Percentiles rank a stretch among this genome's conserved stretches.
Evolutionary conservation across 176 grass and related monocot genomes (phyloP).

Genomic region (Oryza brachyantha): DNA sequence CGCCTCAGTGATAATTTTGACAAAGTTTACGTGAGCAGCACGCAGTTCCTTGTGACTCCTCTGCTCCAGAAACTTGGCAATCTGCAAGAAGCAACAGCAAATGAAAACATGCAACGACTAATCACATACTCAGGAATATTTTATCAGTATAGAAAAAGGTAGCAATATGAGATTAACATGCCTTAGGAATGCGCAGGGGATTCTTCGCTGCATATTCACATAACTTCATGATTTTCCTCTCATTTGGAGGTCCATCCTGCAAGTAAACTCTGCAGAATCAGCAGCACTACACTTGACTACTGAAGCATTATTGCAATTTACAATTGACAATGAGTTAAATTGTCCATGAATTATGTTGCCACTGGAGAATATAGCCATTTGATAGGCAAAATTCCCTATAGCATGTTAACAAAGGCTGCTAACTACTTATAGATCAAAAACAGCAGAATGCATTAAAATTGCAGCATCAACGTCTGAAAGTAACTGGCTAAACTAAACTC

Average conservation of each 20-base stretch:
- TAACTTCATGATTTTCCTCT: conserved; percentile 94
- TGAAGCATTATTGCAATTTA: not conserved
- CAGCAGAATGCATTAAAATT: not conserved
- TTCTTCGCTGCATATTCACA: conserved; percentile 99
- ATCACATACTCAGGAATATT: conserved; percentile 1
- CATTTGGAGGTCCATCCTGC: conserved; percentile 77
- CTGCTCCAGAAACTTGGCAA: conserved; percentile 92
- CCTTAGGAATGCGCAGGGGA: conserved; percentile 90
- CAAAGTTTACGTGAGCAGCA: conserved; percentile 64
- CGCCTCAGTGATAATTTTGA: conserved; percentile 89
- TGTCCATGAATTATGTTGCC: not conserved
- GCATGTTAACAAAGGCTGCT: conserved; percentile 3
- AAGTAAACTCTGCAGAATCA: not conserved
- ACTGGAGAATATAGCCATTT: conserved; percentile 4
- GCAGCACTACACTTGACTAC: not conserved
- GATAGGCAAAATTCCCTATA: not conserved
- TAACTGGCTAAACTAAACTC: not conserved
- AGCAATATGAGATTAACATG: conserved; percentile 31
- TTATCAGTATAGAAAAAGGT: not conserved
- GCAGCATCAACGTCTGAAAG: conserved; percentile 2
- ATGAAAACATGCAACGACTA: conserved; percentile 11
- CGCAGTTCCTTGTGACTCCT: conserved; percentile 85
- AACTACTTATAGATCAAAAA: conserved; percentile 26
- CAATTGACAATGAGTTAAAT: not conserved
- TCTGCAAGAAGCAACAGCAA: conserved; percentile 43